Evolutionary conservation across 2,329 filamentous ascomycete genomes (phyloP).

Genomic region (Pseudogymnoascus sp.): DNA sequence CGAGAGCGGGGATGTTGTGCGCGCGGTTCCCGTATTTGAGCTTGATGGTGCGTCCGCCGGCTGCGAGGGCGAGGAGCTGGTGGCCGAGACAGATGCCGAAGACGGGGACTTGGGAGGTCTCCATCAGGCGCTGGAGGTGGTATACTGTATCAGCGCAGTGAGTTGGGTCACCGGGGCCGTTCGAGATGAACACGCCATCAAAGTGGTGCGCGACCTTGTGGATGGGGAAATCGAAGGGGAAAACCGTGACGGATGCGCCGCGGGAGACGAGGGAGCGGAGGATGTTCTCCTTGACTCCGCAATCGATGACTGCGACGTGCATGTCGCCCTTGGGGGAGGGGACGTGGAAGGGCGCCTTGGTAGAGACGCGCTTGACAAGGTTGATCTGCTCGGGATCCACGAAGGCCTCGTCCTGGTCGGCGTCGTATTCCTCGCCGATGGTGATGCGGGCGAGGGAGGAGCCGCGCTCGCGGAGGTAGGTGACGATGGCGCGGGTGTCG

Average conservation of each 20-base stretch:
- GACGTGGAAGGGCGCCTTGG: slow-evolving; percentile 95
- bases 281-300: slow-evolving; percentile 99
- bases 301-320: slow-evolving; percentile 93
- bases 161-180: slow-evolving; percentile 91
- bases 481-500: slow-evolving; percentile 94
- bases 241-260: slow-evolving; percentile 85
- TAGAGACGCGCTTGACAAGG: slow-evolving; percentile 90
- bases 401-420: slow-evolving; percentile 94
- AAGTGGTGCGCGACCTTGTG: slow-evolving; percentile 98
- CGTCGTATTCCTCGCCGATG: slow-evolving; percentile 95
- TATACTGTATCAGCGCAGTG: slow-evolving; percentile 62
- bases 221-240: slow-evolving; percentile 95
- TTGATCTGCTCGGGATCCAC: slow-evolving; percentile 95
- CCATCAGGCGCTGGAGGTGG: slow-evolving; percentile 74
- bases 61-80: slow-evolving; percentile 85
- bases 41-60: slow-evolving; percentile 87
- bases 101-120: slow-evolving; percentile 77
- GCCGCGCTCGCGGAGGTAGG: slow-evolving; percentile 89
- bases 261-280: slow-evolving; percentile 87
- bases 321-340: slow-evolving; percentile 74
- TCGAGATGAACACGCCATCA: slow-evolving; percentile 97
- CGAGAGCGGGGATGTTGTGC: slow-evolving; percentile 94
- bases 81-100: slow-evolving; percentile 97
- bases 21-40: slow-evolving; percentile 99
- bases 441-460: slow-evolving; percentile 92